Base-by-base conservation (phyloP, 805 yeast species). In the Suhomyces prunicola region DNA sequence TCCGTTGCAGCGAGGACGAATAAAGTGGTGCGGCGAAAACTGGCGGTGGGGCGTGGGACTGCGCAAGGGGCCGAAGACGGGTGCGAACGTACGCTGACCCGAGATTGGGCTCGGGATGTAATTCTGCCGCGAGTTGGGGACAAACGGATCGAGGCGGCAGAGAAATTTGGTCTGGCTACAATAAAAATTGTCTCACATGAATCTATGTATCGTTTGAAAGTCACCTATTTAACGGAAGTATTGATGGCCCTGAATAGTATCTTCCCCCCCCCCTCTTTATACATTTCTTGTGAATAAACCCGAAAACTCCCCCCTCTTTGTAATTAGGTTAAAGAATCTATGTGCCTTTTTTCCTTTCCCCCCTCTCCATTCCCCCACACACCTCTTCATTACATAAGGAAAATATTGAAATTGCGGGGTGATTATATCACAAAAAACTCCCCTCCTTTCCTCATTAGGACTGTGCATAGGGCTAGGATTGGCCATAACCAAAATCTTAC, bases 341-440 rank as follows among this genome's bases (percentile, higher is more conserved):
- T 9, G 42, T 17, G 22, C 24, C 24, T 17, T 39, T 39, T 27
- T 29, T 42, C 24, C 44, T 45, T n/a, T 46, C 46, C 51, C 40
- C 48, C 10, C 17, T 22, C 48, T 17, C 17, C 17, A 24, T 17
- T 10, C 9, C 36, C 49, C 49, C 49, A 29, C 49, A 35, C 44
- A 39, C 17, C 36, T 47, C 15, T 19, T 24, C 44, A 47, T 39
- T 15, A 22, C 39, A 35, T 24, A 24, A 39, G 24, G 15, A 39
- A 17, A 19, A 7, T 39, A 39, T 39, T 17, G 44, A 48, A 48
- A 52, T 49, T 53, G 53, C 55, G 55, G 55, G 53, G 53, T 44
- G 55, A 41, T 40, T 35, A 46, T 51, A 33, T 13, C 54, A 55
- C 57, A 55, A 55, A 55, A 33, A 39, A 42, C 41, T 46, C 54